Evolutionary conservation across 2,329 filamentous ascomycete species (phyloP).

Genomic region (Ceratocystis huliohia): DNA sequence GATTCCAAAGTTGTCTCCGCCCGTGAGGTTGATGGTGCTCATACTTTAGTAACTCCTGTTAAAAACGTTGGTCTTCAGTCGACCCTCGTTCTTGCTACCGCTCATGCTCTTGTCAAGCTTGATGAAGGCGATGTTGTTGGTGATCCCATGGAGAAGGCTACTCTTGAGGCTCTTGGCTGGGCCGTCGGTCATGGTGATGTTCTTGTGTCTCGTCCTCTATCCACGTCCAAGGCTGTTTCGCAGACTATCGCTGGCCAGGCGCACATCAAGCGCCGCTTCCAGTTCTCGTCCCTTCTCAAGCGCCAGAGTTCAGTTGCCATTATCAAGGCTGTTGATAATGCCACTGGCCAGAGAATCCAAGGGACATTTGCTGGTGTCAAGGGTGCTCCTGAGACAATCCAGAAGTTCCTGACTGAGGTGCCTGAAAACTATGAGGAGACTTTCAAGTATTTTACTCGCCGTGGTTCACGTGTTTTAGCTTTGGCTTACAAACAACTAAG

Average conservation of each 20-base stretch:
- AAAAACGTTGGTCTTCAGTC: constrained; percentile 63
- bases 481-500: constrained; percentile 89
- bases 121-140: constrained; percentile 96
- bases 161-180: constrained; percentile 80
- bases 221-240: constrained; percentile 29
- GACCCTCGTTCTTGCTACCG: constrained; percentile 83
- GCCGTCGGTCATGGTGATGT: constrained; percentile 79
- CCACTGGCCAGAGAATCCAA: constrained; percentile 61
- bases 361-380: constrained; percentile 93
- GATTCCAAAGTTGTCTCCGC: constrained; percentile 46
- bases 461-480: constrained; percentile 85
- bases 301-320: constrained; percentile 89
- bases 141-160: constrained; percentile 98
- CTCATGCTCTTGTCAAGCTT: constrained; percentile 87
- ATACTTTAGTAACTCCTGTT: constrained; percentile 64
- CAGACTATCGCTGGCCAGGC: constrained; percentile 56
- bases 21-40: constrained; percentile 65
- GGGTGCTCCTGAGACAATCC: constrained; percentile 92
- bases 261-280: constrained; percentile 92
- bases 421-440: constrained; percentile 92
- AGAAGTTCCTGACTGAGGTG: constrained; percentile 74
- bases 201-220: constrained; percentile 53
- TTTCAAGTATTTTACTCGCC: constrained; percentile 94
- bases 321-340: constrained; percentile 57
- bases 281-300: constrained; percentile 94